Conservation (phyloP, 2,329 filamentous ascomycete species). For the Kalmusia sp. region DNA sequence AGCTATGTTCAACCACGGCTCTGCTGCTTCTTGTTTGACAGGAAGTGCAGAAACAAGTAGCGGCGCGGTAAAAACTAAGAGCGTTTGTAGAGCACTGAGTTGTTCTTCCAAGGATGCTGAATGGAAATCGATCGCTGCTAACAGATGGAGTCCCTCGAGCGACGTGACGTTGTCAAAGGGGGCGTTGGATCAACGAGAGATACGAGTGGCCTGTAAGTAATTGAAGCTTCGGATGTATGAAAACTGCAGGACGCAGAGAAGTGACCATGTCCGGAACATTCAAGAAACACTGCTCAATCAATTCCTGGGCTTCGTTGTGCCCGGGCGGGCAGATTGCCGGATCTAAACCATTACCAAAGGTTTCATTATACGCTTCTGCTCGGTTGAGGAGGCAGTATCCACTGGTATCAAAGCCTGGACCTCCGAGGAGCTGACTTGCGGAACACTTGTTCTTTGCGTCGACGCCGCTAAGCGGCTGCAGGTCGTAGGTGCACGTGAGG, state of each 20-base stretch:
- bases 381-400: background rate
- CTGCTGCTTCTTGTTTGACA: slow-evolving; percentile 2
- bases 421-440: background rate
- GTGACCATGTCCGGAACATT: background rate
- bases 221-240: slow-evolving; percentile 11
- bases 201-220: background rate
- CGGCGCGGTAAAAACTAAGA: slow-evolving; percentile 4
- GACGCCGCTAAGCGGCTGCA: slow-evolving; percentile 6
- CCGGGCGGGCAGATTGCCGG: slow-evolving; percentile 2
- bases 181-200: background rate
- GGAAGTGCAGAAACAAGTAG: slow-evolving; percentile 1
- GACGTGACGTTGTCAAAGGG: background rate
- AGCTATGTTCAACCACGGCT: slow-evolving; percentile 2
- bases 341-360: background rate
- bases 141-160: background rate
- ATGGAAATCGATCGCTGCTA: background rate
- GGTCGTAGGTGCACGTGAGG: slow-evolving; percentile 8
- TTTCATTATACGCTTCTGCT: background rate
- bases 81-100: slow-evolving; percentile 7
- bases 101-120: slow-evolving; percentile 1
- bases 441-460: background rate
- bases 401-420: background rate
- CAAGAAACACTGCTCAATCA: background rate
- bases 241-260: background rate
- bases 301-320: background rate